Percentiles rank a stretch among this genome's conserved stretches.
These are phyloP conservation scores for Tuber indicum DNA, from an alignment of 495 filamentous ascomycete genomes.

Conservation along the genomic window DNA sequence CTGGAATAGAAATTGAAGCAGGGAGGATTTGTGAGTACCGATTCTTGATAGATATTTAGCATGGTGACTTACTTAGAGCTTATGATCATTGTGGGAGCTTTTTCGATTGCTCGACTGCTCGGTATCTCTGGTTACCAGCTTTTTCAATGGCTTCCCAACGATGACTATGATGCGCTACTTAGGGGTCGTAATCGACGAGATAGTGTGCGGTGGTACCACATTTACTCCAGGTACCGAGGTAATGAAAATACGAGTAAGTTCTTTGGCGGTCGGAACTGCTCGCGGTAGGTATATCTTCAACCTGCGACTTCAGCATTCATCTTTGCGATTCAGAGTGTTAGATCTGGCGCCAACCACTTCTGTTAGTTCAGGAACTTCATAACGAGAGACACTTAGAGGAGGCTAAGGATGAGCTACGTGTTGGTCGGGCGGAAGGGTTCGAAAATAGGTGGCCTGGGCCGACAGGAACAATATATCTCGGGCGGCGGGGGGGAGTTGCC, in stretches of 20 bases:
- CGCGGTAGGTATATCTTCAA: no score
- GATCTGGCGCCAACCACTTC: no score
- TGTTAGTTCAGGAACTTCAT: no score
- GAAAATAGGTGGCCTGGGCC: background rate
- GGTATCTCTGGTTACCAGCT: background rate
- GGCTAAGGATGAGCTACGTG: background rate
- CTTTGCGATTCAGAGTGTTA: no score
- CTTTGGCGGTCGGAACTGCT: no score
- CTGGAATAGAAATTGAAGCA: background rate
- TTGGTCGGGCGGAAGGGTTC: background rate
- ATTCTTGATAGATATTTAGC: background rate
- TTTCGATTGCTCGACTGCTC: background rate
- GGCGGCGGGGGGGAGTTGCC: background rate
- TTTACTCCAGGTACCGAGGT: no score
- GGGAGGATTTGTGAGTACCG: background rate
- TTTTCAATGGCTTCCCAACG: background rate
- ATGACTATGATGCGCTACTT: background rate
- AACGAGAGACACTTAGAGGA: no score
- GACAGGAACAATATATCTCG: background rate
- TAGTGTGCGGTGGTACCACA: no score
- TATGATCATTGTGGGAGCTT: background rate
- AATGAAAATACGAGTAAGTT: no score
- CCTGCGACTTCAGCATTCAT: no score
- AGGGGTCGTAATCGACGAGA: background rate
- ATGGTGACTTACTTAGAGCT: background rate